Evolutionary conservation across 2,329 filamentous ascomycete species (phyloP).

Genomic region (Dichotomopilus funicola): DNA sequence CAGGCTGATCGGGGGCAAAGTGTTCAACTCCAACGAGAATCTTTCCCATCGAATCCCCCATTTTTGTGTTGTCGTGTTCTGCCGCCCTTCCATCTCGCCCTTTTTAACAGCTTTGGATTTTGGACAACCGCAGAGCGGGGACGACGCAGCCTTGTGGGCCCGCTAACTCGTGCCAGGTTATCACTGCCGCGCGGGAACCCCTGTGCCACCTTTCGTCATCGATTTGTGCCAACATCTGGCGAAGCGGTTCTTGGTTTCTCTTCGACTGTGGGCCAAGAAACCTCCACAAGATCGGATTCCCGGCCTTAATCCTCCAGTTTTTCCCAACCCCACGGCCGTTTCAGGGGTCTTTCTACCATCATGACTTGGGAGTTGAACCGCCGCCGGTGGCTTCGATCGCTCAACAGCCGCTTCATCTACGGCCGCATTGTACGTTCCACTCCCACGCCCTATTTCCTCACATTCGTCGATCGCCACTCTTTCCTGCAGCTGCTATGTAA

Average conservation of each 20-base stretch:
- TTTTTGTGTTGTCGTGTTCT: not conserved
- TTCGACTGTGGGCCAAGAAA: conserved; percentile 2
- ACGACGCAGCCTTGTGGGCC: conserved; percentile 1
- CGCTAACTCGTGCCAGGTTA: not conserved
- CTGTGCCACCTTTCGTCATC: conserved; percentile 21
- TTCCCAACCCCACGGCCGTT: not conserved
- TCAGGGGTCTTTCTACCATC: conserved; percentile 17
- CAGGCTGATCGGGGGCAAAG: no score
- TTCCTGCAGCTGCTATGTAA: not conserved
- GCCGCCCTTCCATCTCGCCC: no score
- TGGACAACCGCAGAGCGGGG: not conserved
- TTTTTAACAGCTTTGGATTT: no score
- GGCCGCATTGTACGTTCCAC: conserved; percentile 59
- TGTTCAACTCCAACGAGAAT: not conserved
- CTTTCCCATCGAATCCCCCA: not conserved
- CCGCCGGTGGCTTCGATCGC: conserved; percentile 56
- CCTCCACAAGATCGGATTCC: not conserved
- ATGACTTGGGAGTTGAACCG: conserved; percentile 55
- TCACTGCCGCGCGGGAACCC: not conserved
- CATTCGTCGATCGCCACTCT: not conserved
- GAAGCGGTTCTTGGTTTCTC: not conserved
- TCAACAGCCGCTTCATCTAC: conserved; percentile 68
- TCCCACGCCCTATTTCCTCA: not conserved
- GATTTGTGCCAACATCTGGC: conserved; percentile 12
- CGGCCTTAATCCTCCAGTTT: conserved; percentile 5